Conservation (phyloP, 768 basidiomycete species). For the Lactarius quietus region DNA sequence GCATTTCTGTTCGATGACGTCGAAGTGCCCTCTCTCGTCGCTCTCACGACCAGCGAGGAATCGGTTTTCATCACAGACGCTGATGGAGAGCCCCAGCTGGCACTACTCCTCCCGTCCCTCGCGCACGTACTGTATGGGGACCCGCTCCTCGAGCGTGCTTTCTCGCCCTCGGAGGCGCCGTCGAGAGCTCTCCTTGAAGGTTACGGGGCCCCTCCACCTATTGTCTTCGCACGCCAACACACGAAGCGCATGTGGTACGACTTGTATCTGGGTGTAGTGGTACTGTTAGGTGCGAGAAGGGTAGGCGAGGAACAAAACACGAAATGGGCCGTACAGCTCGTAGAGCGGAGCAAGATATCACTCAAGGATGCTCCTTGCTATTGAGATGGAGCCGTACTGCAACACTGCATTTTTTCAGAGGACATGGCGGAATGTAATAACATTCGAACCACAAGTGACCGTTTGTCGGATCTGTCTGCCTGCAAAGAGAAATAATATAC, state of each 20-base stretch:
- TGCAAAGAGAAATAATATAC: not conserved
- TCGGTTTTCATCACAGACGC: constrained; percentile 47
- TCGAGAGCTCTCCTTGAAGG: constrained; percentile 52
- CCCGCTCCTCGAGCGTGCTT: constrained; percentile 65
- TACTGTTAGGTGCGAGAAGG: constrained; percentile 44
- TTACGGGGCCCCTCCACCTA: constrained; percentile 48
- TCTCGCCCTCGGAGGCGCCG: constrained; percentile 36
- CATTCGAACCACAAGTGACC: not conserved
- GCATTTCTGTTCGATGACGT: constrained; percentile 76
- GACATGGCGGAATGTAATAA: not conserved
- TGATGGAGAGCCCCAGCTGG: constrained; percentile 39
- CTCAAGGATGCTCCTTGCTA: constrained; percentile 53
- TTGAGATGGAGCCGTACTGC: constrained; percentile 26
- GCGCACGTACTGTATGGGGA: constrained; percentile 70
- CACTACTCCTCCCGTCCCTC: constrained; percentile 35
- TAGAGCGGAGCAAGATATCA: constrained; percentile 34
- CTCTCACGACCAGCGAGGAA: constrained; percentile 57
- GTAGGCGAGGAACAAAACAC: constrained; percentile 29
- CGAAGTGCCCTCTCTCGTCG: constrained; percentile 63
- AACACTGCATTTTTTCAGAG: not conserved
- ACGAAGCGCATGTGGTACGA: constrained; percentile 80
- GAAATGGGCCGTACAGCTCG: constrained; percentile 40
- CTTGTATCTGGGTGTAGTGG: constrained; percentile 53
- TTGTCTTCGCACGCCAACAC: constrained; percentile 60
- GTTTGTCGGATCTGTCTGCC: not conserved